These are phyloP conservation scores for Acanthamoeba triangularis DNA, from an alignment of 208 protist species.

Conservation along the genomic window DNA sequence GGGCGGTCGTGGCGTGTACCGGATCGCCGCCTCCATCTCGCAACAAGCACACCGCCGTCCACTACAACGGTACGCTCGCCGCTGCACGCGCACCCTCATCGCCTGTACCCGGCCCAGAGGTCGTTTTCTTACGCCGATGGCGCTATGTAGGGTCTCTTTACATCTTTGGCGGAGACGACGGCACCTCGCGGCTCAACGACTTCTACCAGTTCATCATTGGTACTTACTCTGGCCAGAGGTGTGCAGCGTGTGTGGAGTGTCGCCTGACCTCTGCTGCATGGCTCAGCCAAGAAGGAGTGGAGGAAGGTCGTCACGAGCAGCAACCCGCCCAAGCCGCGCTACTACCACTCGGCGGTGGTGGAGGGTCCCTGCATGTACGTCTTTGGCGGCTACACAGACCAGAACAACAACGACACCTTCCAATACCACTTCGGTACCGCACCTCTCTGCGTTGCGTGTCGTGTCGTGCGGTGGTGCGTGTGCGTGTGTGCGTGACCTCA, in stretches of 20 bases:
- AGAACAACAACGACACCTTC: slow-evolving; percentile 52
- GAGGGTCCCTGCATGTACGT: slow-evolving; percentile 73
- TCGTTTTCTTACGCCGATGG: no score
- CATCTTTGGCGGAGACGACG: slow-evolving; percentile 76
- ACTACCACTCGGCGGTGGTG: slow-evolving; percentile 75
- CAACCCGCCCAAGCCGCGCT: not conserved
- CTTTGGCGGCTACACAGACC: slow-evolving; percentile 77
- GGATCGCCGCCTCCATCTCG: not conserved
- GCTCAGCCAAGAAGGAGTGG: not conserved
- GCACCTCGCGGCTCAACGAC: slow-evolving; percentile 42
- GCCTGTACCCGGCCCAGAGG: no score
- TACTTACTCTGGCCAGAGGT: no score
- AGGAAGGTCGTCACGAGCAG: not conserved
- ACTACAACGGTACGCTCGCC: not conserved
- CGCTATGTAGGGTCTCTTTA: not conserved
- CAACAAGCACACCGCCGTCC: slow-evolving; percentile 13
- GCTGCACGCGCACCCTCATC: not conserved
- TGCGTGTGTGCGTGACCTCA: not conserved
- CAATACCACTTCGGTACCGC: slow-evolving; percentile 51
- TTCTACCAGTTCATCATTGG: not conserved
- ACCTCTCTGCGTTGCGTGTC: no score
- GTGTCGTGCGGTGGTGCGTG: not conserved
- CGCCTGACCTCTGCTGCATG: no score
- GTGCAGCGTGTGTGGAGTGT: no score
- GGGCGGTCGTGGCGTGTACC: not conserved